A percentile compares a stretch with the other conserved stretches of the same genome.
These are phyloP conservation scores for Desmodesmus armatus DNA, from an alignment of 139 green algal species.

Conservation along the genomic window DNA sequence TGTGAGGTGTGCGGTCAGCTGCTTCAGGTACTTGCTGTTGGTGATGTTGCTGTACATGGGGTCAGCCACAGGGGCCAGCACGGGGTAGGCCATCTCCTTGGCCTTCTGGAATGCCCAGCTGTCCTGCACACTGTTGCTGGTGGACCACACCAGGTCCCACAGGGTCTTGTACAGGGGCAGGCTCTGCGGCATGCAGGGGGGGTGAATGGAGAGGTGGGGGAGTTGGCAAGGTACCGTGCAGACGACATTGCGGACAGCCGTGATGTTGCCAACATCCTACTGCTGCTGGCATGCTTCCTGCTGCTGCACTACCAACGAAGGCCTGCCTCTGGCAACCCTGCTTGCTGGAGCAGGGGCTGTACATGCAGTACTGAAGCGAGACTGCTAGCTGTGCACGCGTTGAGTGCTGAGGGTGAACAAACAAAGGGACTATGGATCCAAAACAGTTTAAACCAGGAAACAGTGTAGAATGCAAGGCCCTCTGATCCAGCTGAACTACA, in stretches of 20 bases:
- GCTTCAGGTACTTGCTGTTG: constrained; percentile 44
- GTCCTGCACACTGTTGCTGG: not conserved
- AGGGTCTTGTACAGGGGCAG: constrained; percentile 42
- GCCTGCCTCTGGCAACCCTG: not conserved
- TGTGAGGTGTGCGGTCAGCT: constrained; percentile 46
- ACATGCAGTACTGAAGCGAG: not conserved
- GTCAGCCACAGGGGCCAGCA: constrained; percentile 36
- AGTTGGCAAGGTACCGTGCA: not conserved
- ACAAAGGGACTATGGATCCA: too few species aligned
- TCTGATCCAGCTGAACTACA: too few species aligned
- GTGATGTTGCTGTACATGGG: constrained; percentile 33
- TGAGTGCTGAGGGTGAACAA: too few species aligned
- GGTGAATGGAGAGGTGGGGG: not conserved
- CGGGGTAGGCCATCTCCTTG: constrained; percentile 5
- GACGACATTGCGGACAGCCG: too few species aligned
- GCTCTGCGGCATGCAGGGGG: not conserved
- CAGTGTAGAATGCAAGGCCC: too few species aligned
- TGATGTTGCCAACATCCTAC: too few species aligned
- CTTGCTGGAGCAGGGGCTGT: not conserved
- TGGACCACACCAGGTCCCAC: constrained; percentile 29
- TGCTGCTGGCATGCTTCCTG: too few species aligned
- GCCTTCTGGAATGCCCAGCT: constrained; percentile 2
- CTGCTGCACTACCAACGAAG: not conserved
- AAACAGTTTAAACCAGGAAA: too few species aligned
- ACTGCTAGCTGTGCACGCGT: not conserved